phyloP scores from a whole-genome alignment of 2,329 filamentous ascomycete species.

The Sporothrix inflata region DNA sequence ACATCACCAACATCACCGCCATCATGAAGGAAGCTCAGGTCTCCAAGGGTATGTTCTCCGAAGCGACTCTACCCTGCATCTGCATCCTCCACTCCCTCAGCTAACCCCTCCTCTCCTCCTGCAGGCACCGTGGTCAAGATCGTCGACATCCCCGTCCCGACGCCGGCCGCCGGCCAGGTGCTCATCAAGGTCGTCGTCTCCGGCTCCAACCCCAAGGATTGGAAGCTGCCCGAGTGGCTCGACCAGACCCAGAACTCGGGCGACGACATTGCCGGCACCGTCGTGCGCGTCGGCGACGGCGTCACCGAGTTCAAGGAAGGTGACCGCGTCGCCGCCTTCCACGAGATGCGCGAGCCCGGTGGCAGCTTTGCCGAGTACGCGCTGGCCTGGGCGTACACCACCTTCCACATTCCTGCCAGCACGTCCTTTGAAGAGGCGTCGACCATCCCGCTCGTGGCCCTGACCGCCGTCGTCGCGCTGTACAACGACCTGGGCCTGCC shows the following conservation, averaged over 20 bases:
- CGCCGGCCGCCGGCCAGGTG: slow-evolving; percentile 39
- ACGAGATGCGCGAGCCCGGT: slow-evolving; percentile 43
- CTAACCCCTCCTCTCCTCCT: neutral
- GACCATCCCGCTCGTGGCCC: slow-evolving; percentile 48
- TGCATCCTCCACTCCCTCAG: no score
- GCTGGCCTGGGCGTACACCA: slow-evolving; percentile 45
- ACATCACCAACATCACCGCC: neutral
- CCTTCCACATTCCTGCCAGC: slow-evolving; percentile 46
- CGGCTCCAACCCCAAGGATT: slow-evolving; percentile 54
- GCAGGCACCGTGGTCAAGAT: slow-evolving; percentile 43
- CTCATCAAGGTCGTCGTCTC: slow-evolving; percentile 38
- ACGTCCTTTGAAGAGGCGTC: slow-evolving; percentile 47
- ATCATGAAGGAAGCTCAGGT: slow-evolving; percentile 24
- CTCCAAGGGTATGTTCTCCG: slow-evolving; percentile 9
- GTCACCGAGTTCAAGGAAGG: slow-evolving; percentile 62
- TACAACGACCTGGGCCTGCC: slow-evolving; percentile 45
- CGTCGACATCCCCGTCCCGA: slow-evolving; percentile 46
- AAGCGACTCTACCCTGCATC: neutral
- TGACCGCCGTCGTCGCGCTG: slow-evolving; percentile 49
- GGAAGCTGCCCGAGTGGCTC: slow-evolving; percentile 42
- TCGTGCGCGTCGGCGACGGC: slow-evolving; percentile 58
- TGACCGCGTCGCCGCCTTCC: slow-evolving; percentile 60
- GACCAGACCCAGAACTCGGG: slow-evolving; percentile 46
- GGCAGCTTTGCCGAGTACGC: slow-evolving; percentile 50
- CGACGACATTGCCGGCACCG: slow-evolving; percentile 59